Evolutionary conservation across 257 asterid species (phyloP), one percentile per base, ranked within the genome.

Genomic region (Leptodermis oblonga): DNA sequence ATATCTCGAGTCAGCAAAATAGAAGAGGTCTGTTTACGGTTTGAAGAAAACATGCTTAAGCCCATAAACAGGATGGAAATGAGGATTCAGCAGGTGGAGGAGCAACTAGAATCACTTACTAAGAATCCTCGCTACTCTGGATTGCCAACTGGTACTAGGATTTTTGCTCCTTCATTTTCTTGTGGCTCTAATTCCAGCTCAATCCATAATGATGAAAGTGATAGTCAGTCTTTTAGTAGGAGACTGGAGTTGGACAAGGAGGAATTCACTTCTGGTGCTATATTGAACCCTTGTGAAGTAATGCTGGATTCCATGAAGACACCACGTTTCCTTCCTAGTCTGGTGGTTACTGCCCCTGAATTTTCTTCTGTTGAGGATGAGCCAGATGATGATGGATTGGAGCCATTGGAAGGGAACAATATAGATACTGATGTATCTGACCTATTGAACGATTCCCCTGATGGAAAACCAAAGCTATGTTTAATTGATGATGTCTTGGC

Each of bases 401-500:
- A 83, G 63, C 74, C 33, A 26, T 12, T 46, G 4, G 31, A 48
- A 0, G 88, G 71, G 65, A 77, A 70, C 58, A 83, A 72, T 31
- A 85, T 80, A 67, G 79, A 77, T 33, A 46, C 70, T 70, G 80
- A 62, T 69, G 84, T 72, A 55, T 13, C 65, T 65, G 48, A 78
- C 46, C 70, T 76, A 33, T 31, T 34, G 45, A 76, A 74, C 70
- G 83, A 70, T 70, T 76, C 84, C 76, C 78, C 86, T 76, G 49
- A 36, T 61, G 65, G 72, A 64, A 71, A 68, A 68, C 75, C 79
- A 51, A 89, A 80, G 80, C 78, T 80, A 68, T 33, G 80, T 67
- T 59, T 82, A 71, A 79, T 89, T 70, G 92, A 91, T 76, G 96
- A 86, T 76, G 92, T 96, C 73, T 80, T 91, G 78, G 96, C 97